These are phyloP conservation scores for Globisporangium viniferum DNA, from an alignment of 352 stramenopile species.

Conservation along the genomic window DNA sequence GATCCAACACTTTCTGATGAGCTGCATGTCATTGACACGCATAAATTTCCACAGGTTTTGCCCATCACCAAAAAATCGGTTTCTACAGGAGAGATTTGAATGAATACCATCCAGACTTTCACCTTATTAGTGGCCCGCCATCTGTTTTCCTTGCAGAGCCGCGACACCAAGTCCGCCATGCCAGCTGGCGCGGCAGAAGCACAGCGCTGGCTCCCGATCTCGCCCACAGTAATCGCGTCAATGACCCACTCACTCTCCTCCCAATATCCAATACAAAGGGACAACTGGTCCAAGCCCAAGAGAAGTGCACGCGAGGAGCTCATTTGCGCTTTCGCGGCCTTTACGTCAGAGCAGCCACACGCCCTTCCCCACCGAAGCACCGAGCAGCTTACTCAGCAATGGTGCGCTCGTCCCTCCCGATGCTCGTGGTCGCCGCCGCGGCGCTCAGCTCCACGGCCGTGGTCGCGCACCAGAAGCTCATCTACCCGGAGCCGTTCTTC, in stretches of 20 bases:
- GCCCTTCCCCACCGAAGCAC: background rate
- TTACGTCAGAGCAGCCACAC: background rate
- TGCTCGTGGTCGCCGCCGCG: conserved; percentile 1
- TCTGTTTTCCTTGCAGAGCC: background rate
- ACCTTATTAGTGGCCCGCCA: background rate
- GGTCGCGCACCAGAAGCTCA: conserved; percentile 41
- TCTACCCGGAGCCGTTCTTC: conserved; percentile 47
- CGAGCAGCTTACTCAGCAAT: background rate
- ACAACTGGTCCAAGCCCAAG: background rate
- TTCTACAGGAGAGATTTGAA: background rate
- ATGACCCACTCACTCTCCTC: background rate
- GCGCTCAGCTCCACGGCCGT: background rate
- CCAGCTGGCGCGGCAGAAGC: conserved; percentile 1
- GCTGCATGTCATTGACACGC: too few relatives aligned
- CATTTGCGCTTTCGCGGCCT: conserved; percentile 1
- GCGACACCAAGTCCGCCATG: too few relatives aligned
- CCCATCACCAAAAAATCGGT: too few relatives aligned
- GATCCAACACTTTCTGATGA: background rate
- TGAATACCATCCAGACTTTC: background rate
- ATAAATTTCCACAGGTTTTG: too few relatives aligned
- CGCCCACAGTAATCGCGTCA: background rate
- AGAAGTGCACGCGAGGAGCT: background rate
- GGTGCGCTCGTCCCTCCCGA: background rate
- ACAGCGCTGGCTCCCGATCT: background rate
- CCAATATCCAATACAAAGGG: background rate